A percentile compares a stretch with the other conserved stretches of the same genome.
phyloP scores from a whole-genome alignment of 2,329 filamentous ascomycete genomes.

The Emericellopsis atlantica region DNA sequence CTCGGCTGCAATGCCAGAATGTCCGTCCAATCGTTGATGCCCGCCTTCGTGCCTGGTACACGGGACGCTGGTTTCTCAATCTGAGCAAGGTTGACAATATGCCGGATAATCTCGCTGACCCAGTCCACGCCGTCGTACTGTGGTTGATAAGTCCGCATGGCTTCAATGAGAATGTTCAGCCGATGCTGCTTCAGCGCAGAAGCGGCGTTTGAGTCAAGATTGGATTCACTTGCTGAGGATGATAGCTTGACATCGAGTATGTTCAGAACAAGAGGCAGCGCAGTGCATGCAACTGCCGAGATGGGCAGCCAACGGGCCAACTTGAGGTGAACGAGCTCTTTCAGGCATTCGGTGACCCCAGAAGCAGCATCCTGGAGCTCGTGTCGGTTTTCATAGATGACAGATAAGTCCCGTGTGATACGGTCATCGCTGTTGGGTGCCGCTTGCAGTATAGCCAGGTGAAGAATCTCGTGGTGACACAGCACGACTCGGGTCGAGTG shows the following conservation, averaged over 20 bases:
- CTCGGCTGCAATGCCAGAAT: conserved; percentile 25
- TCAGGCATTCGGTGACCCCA: conserved; percentile 30
- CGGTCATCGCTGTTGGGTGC: conserved; percentile 17
- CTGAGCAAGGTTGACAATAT: conserved; percentile 27
- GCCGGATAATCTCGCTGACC: conserved; percentile 27
- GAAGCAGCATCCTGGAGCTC: conserved; percentile 30
- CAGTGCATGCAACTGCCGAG: conserved; percentile 24
- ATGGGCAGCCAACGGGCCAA: conserved; percentile 32
- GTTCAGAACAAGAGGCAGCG: conserved; percentile 18
- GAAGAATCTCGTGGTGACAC: conserved; percentile 31
- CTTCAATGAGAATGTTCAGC: conserved; percentile 29
- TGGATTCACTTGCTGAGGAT: conserved; percentile 9
- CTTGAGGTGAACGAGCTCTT: conserved; percentile 30
- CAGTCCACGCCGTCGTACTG: conserved; percentile 32
- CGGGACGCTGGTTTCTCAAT: conserved; percentile 13
- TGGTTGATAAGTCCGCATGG: conserved; percentile 30
- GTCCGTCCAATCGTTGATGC: conserved; percentile 26
- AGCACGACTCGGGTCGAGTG: conserved; percentile 29
- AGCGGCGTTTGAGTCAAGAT: conserved; percentile 17
- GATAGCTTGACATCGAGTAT: conserved; percentile 22
- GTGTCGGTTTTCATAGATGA: conserved; percentile 24
- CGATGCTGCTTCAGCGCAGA: conserved; percentile 27
- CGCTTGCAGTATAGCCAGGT: conserved; percentile 26
- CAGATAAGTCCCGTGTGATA: conserved; percentile 16
- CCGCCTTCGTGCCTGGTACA: conserved; percentile 5